These are phyloP conservation scores for Fusarium tjaetaba DNA, from an alignment of 2,329 filamentous ascomycete genomes.

Conservation along the genomic window DNA sequence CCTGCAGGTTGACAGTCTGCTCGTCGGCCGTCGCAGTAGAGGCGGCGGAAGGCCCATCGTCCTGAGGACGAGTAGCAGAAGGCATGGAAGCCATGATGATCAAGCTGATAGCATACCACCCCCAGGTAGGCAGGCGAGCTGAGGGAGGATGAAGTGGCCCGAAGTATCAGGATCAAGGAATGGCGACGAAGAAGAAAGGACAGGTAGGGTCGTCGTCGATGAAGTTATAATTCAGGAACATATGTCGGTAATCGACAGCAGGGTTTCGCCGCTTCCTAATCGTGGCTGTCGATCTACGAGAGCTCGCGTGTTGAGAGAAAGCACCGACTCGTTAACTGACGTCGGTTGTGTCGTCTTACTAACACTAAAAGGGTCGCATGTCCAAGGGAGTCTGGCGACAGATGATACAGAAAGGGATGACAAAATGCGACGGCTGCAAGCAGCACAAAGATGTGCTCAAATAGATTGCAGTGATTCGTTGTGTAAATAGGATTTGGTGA, in stretches of 20 bases:
- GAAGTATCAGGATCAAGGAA: slow-evolving; percentile 8
- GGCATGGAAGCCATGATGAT: slow-evolving; percentile 54
- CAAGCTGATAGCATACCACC: slow-evolving; percentile 44
- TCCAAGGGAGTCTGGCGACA: slow-evolving; percentile 17
- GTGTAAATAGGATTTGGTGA: neutral
- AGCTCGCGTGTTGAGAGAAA: slow-evolving; percentile 23
- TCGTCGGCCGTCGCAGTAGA: slow-evolving; percentile 42
- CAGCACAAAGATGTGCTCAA: neutral
- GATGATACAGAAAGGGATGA: neutral
- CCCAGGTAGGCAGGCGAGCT: slow-evolving; percentile 13
- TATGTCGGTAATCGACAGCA: slow-evolving; percentile 14
- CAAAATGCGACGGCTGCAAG: neutral
- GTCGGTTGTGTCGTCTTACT: slow-evolving; percentile 38
- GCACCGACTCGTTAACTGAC: slow-evolving; percentile 34
- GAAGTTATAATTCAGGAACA: neutral
- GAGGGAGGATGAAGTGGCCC: slow-evolving; percentile 16
- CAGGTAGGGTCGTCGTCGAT: slow-evolving; percentile 6
- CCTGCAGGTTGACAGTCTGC: slow-evolving; percentile 63
- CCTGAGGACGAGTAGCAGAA: slow-evolving; percentile 42
- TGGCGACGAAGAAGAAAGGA: slow-evolving; percentile 1
- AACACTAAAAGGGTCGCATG: slow-evolving; percentile 36
- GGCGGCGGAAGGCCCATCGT: slow-evolving; percentile 14
- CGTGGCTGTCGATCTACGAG: slow-evolving; percentile 23
- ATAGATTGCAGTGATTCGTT: neutral
- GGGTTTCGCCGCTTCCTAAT: slow-evolving; percentile 5